phyloP scores from a whole-genome alignment of 495 filamentous ascomycete species.

The Neurospora sp. region DNA sequence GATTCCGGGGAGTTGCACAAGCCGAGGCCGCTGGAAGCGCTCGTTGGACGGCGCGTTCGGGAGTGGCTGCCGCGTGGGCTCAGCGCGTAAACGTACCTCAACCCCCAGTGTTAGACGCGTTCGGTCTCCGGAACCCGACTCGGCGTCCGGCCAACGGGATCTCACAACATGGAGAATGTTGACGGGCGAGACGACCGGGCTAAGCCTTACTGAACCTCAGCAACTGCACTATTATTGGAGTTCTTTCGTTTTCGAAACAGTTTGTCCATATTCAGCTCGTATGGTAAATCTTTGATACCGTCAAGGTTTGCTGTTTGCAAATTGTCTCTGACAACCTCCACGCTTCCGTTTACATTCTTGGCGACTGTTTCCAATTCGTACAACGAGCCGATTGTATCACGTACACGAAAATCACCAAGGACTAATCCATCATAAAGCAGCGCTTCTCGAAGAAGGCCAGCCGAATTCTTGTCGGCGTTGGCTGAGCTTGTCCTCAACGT shows the following conservation, averaged over 20 bases:
- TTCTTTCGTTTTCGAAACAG: neutral
- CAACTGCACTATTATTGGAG: neutral
- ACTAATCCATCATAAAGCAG: neutral
- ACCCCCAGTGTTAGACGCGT: neutral
- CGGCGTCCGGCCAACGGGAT: neutral
- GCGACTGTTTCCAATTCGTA: neutral
- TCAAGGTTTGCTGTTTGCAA: neutral
- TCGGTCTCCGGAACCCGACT: neutral
- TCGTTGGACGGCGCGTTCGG: neutral
- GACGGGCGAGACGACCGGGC: no score
- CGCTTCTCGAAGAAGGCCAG: neutral
- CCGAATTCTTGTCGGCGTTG: neutral
- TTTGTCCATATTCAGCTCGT: neutral
- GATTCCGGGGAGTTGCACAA: neutral
- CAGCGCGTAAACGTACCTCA: neutral
- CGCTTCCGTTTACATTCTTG: neutral
- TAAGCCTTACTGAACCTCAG: neutral
- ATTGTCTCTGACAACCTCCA: neutral
- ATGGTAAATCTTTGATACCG: neutral
- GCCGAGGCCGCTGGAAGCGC: neutral
- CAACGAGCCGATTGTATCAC: neutral
- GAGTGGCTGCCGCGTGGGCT: neutral
- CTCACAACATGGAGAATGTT: neutral
- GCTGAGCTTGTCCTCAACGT: neutral
- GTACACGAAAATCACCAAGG: neutral